Conservation (phyloP, 2,329 filamentous ascomycete genomes). For the Golovinomyces cichoracearum region DNA sequence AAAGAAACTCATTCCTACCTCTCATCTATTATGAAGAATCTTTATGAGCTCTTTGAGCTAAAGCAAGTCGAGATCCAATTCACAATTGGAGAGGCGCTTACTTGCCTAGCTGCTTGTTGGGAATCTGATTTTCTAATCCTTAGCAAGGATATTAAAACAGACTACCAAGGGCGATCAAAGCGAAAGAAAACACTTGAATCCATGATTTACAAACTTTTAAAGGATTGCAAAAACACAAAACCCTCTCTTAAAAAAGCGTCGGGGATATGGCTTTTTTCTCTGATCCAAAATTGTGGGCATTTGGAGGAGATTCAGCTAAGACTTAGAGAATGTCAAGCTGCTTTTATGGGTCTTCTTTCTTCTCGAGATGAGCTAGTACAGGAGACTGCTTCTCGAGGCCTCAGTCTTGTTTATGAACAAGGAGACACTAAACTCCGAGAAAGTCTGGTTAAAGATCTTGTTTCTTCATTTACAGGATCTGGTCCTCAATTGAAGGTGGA, state of each 20-base stretch:
- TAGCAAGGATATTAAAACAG: constrained; percentile 45
- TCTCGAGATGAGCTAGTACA: constrained; percentile 86
- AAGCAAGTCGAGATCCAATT: constrained; percentile 76
- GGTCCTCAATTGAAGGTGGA: constrained; percentile 56
- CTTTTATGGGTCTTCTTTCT: constrained; percentile 67
- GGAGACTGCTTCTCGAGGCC: constrained; percentile 72
- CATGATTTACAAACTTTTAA: constrained; percentile 42
- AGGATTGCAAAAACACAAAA: constrained; percentile 59
- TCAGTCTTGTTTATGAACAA: constrained; percentile 83
- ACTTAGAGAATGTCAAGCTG: constrained; percentile 54
- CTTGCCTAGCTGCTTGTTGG: constrained; percentile 56
- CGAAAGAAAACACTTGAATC: constrained; percentile 17
- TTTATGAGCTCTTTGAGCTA: constrained; percentile 60
- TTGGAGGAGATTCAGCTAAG: constrained; percentile 45
- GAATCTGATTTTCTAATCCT: constrained; percentile 53
- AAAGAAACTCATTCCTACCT: constrained; percentile 18
- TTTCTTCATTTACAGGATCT: constrained; percentile 64
- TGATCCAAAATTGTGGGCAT: constrained; percentile 74
- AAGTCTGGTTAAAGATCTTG: constrained; percentile 63
- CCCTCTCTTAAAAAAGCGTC: constrained; percentile 76
- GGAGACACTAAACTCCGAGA: constrained; percentile 59
- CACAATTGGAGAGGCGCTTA: constrained; percentile 66
- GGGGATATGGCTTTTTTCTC: constrained; percentile 78
- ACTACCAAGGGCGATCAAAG: constrained; percentile 18
- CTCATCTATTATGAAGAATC: constrained; percentile 32